Evolutionary conservation across 2,329 filamentous ascomycete species (phyloP), one percentile per base, ranked within the genome.

Genomic region (Sclerotiophoma versabilis): DNA sequence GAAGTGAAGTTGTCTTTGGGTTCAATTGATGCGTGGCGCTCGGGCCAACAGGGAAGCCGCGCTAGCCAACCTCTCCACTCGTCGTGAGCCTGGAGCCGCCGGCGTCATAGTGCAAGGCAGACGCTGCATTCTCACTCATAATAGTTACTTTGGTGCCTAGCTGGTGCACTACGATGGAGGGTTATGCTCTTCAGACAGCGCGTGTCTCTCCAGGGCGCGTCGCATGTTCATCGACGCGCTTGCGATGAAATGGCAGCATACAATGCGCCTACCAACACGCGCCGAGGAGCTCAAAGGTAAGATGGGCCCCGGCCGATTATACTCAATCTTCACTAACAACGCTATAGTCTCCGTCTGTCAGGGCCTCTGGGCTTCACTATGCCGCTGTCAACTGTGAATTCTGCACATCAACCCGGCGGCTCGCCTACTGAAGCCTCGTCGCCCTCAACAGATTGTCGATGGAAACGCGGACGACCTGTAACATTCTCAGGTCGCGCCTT

Each of bases 111-210:
- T 50, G 54, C 46, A 57, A 71, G 64, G 63, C 66, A 68, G 59
- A 58, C 56, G 45, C 54, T 45, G 32, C 50, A 49, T 48, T 26
- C 12, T 42, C 49, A 36, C 26, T 48, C 38, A 42, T 41, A 39
- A 49, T 41, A 39, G 47, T 39, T 48, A 45, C 54, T 44, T 44
- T 60, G 57, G 65, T 71, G 69, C 68, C 71, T 72, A 60, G 56
- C 43, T 25, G 60, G 60, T 66, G 68, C 69, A 67, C 64, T 62
- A 65, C 60, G 54, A 75, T 75, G 71, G 72, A 71, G 68, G 58
- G 66, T 57, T 61, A 74, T 75, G 71, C 67, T 67, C 58, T 59
- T 57, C 63, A 62, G 56, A 62, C 62, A 56, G 64, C 58, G 70
- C 66, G 67, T 59, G 63, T 58, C 64, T 51, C 48, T 64, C 39